phyloP scores from a whole-genome alignment of 768 basidiomycete genomes.

The Tylopilus subfusipes region DNA sequence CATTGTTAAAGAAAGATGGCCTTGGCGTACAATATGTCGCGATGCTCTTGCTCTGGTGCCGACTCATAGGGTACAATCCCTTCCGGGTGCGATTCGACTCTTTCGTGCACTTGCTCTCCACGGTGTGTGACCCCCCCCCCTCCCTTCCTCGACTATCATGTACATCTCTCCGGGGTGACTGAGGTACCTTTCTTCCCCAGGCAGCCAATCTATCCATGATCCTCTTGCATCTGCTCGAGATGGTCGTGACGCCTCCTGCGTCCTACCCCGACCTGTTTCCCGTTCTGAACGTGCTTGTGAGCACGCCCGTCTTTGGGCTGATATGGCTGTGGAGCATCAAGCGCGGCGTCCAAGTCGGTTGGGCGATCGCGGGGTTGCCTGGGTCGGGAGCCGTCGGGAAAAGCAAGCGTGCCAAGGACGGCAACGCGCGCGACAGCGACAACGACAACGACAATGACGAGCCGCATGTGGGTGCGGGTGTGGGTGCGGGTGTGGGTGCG shows the following conservation, averaged over 20 bases:
- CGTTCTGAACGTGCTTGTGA: slow-evolving; percentile 80
- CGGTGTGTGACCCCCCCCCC: slow-evolving; percentile 35
- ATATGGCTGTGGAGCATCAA: slow-evolving; percentile 91
- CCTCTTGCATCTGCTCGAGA: slow-evolving; percentile 61
- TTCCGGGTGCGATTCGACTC: slow-evolving; percentile 42
- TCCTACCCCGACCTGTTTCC: slow-evolving; percentile 84
- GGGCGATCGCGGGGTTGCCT: slow-evolving; percentile 66
- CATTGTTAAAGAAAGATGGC: slow-evolving; percentile 76
- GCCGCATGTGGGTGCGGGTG: too few relatives aligned
- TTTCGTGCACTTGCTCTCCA: slow-evolving; percentile 50
- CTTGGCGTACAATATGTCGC: slow-evolving; percentile 71
- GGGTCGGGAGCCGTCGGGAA: slow-evolving; percentile 13
- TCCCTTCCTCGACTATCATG: too few relatives aligned
- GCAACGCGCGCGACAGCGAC: background rate
- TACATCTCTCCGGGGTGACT: background rate
- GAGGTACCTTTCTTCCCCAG: slow-evolving; percentile 32
- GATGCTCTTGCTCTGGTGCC: slow-evolving; percentile 74
- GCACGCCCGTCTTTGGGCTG: slow-evolving; percentile 74
- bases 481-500: background rate
- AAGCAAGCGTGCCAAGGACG: background rate
- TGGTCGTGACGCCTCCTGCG: slow-evolving; percentile 56
- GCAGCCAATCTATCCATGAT: slow-evolving; percentile 53
- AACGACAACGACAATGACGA: too few relatives aligned
- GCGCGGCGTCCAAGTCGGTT: slow-evolving; percentile 71
- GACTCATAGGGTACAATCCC: slow-evolving; percentile 74